Evolutionary conservation across 1,284 basidiomycete species (phyloP).

Genomic region (Erythrobasidium hasegawianum): DNA sequence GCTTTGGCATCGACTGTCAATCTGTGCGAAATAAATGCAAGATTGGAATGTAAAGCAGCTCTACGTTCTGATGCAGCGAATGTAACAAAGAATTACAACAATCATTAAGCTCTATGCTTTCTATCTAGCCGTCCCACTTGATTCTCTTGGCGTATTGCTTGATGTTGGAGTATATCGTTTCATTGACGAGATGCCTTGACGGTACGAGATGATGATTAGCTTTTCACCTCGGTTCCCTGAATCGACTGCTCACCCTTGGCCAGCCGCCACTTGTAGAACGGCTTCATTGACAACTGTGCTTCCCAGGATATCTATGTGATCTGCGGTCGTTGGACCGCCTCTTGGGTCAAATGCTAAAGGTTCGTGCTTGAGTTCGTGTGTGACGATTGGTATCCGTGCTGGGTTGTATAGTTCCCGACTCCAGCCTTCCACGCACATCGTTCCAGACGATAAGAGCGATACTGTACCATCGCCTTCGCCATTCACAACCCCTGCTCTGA

Average conservation of each 20-base stretch:
- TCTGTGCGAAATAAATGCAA: no score
- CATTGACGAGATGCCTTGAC: slow-evolving; percentile 37
- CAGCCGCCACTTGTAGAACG: slow-evolving; percentile 81
- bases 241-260: slow-evolving; percentile 55
- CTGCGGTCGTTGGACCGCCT: slow-evolving; percentile 81
- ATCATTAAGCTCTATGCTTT: not conserved
- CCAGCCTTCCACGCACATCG: slow-evolving; percentile 96
- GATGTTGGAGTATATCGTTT: slow-evolving; percentile 49
- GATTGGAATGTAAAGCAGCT: no score
- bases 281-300: slow-evolving; percentile 81
- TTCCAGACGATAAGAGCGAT: slow-evolving; percentile 77
- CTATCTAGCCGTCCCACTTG: slow-evolving; percentile 60
- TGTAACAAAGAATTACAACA: not conserved
- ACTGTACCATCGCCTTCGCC: slow-evolving; percentile 95
- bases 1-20: no score
- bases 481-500: slow-evolving; percentile 37
- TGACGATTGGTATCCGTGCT: slow-evolving; percentile 75
- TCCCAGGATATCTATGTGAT: slow-evolving; percentile 92
- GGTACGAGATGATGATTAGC: not conserved
- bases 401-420: slow-evolving; percentile 89
- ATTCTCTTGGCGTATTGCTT: slow-evolving; percentile 69
- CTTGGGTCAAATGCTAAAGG: slow-evolving; percentile 71
- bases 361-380: slow-evolving; percentile 84
- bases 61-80: no score
- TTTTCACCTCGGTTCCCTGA: no score